Base-by-base conservation (phyloP, 768 basidiomycete species). In the Pleurotus citrinopileatus region DNA sequence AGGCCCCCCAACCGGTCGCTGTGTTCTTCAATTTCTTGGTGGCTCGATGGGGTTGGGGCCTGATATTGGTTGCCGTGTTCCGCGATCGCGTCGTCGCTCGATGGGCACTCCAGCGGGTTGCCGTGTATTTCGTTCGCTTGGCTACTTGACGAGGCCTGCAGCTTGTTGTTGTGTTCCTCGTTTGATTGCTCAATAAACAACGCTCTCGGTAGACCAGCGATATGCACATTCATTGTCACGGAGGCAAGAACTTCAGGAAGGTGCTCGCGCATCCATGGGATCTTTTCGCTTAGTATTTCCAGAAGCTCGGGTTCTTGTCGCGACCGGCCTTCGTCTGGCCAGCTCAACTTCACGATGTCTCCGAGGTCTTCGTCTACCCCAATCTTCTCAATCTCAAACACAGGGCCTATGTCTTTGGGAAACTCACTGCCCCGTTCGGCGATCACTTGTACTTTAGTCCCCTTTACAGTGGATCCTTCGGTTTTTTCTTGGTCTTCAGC, bases 341-440 rank as follows among this genome's bases (percentile, higher is more conserved):
- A 66, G 22, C 52, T 58, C 12, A 58, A 26, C 28, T 66, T 63
- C 29, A 63, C 45, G 23, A 46, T 28, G 9, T n/a, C 8, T 10
- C 25, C 17, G 25, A 7, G 32, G 7, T 34, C 15, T 7, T 34
- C 32, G 32, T 34, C n/a, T 7, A 10, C 27, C 45, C 28, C 25
- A 17, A 23, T 19, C 45, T 9, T 47, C 27, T 5, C 22, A 17
- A 23, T 25, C 25, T 13, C 45, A 25, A 13, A 10, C 27, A 2
- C 45, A 19, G n/a, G 15, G 12, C 15, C 45, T n/a, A n/a, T n/a
- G 1, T 27, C 25, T 12, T n/a, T 15, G 8, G n/a, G 15, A 7
- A 53, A n/a, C n/a, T n/a, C n/a, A n/a, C n/a, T n/a, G n/a, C n/a
- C n/a, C n/a, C n/a, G n/a, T n/a, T n/a, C n/a, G n/a, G n/a, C n/a